phyloP scores from a whole-genome alignment of 2,329 filamentous ascomycete genomes.

The Epichloe glyceriae region DNA sequence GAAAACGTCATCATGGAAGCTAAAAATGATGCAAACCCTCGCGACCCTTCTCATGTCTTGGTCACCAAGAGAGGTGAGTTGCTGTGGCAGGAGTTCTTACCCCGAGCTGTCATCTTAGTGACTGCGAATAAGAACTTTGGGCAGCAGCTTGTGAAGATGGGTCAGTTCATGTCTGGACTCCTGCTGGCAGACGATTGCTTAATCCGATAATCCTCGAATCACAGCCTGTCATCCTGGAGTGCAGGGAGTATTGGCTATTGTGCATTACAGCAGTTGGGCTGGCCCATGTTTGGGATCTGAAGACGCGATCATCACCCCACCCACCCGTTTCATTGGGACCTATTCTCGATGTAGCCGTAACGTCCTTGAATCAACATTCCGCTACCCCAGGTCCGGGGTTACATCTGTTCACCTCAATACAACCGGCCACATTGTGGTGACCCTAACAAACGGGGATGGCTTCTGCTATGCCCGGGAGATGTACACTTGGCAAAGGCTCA shows the following conservation, averaged over 20 bases:
- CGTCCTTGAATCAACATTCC: slow-evolving; percentile 62
- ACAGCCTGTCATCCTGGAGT: slow-evolving; percentile 88
- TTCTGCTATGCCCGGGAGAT: slow-evolving; percentile 78
- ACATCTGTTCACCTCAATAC: slow-evolving; percentile 88
- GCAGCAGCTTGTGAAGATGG: slow-evolving; percentile 88
- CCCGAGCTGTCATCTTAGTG: slow-evolving; percentile 73
- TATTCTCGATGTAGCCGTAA: slow-evolving; percentile 73
- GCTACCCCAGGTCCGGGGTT: slow-evolving; percentile 67
- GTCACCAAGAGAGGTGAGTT: slow-evolving; percentile 68
- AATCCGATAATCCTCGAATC: slow-evolving; percentile 81
- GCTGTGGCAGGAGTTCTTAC: slow-evolving; percentile 90
- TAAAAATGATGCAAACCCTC: slow-evolving; percentile 62
- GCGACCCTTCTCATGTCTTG: slow-evolving; percentile 74
- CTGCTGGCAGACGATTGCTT: slow-evolving; percentile 72
- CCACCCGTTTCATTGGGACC: slow-evolving; percentile 82
- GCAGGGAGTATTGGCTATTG: slow-evolving; percentile 76
- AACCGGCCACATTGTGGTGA: slow-evolving; percentile 74
- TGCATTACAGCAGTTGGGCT: slow-evolving; percentile 80
- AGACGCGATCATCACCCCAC: slow-evolving; percentile 69
- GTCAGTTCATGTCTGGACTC: slow-evolving; percentile 80
- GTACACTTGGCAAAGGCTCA: slow-evolving; percentile 90
- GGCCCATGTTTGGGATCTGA: slow-evolving; percentile 89
- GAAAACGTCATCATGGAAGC: slow-evolving; percentile 77
- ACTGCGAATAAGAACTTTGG: slow-evolving; percentile 90
- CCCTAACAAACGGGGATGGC: slow-evolving; percentile 85